Evolutionary conservation across 2,329 filamentous ascomycete genomes (phyloP), one percentile per base, ranked within the genome.

Genomic region (Fonsecaea monophora): DNA sequence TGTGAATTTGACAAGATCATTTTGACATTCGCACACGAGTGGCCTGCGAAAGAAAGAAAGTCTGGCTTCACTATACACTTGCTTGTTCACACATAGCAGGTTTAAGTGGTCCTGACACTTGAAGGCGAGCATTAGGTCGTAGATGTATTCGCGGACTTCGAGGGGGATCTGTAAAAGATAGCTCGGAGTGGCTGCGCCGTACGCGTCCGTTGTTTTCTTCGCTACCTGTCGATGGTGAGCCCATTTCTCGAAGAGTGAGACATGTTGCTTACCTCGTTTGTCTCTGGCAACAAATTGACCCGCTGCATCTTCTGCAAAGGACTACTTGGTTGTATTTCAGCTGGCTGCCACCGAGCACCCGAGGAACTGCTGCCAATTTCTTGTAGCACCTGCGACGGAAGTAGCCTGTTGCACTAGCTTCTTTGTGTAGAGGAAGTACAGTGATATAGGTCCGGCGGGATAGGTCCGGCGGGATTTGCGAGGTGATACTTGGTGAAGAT

Each of bases 121-220:
- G 25, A 64, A 34, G 30, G 30, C 8, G 7, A 64, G 56, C 64
- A 71, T 67, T n/a, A 63, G 40, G n/a, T 58, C 32, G 55, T 69
- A 71, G 38, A 71, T 57, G 4, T 70, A 35, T 30, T 50, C 34
- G 13, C 67, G 67, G 25, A 69, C 42, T 62, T 71, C 69, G 21
- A 68, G 60, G 13, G 69, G 69, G 5, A 71, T 38, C 9, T 50
- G 21, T 13, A 69, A 53, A 30, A 71, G 64, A n/a, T 35, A 34
- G 40, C 53, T 18, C 37, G 34, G 2, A 18, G 59, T 30, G 12
- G 35, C 21, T 37, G 48, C 4, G 34, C 10, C 35, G 8, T 13
- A 15, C 9, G 40, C 35, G 40, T 4, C 13, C 35, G 9, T 56
- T 34, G 13, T 10, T 42, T n/a, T 21, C 13, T n/a, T 30, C 8